Percentiles rank a stretch among this genome's conserved stretches.
phyloP scores from a whole-genome alignment of 306 rosid genomes.

The Cucurbita argyrosperma region DNA sequence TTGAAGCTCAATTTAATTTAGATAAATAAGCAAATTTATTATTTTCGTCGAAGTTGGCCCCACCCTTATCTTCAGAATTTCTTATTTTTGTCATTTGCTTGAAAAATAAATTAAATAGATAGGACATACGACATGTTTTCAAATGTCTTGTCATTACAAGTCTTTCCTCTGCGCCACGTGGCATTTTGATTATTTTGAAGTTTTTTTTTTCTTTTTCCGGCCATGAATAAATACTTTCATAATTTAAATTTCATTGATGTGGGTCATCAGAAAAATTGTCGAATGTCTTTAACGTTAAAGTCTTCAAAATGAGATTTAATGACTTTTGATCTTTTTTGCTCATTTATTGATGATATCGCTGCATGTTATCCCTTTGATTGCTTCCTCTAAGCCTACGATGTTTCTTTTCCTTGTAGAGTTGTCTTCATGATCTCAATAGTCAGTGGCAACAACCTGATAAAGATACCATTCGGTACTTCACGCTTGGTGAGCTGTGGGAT shows the following conservation, averaged over 20 bases:
- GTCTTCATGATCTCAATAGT: slow-evolving; percentile 32
- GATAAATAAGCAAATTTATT: neutral
- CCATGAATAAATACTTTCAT: neutral
- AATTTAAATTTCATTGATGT: neutral
- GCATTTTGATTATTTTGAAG: neutral
- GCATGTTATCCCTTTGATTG: neutral
- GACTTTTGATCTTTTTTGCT: neutral
- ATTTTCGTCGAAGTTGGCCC: neutral
- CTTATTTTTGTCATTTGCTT: neutral
- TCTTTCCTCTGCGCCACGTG: neutral
- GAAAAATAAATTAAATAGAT: neutral
- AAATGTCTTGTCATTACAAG: neutral
- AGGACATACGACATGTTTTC: neutral
- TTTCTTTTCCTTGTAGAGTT: slow-evolving; percentile 22
- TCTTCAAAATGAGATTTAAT: neutral
- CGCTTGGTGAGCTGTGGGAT: slow-evolving; percentile 48
- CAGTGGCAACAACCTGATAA: slow-evolving; percentile 44
- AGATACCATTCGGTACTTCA: slow-evolving; percentile 34
- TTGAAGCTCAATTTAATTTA: too few species aligned
- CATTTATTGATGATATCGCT: neutral
- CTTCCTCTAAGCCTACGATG: neutral
- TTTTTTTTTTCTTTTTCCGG: neutral
- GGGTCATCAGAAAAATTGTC: too few species aligned
- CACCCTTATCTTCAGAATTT: neutral
- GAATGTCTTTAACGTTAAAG: too few species aligned